A percentile compares a stretch with the other conserved stretches of the same genome.
phyloP scores from a whole-genome alignment of 805 yeast genomes.

The Starmerella tilneyi region DNA sequence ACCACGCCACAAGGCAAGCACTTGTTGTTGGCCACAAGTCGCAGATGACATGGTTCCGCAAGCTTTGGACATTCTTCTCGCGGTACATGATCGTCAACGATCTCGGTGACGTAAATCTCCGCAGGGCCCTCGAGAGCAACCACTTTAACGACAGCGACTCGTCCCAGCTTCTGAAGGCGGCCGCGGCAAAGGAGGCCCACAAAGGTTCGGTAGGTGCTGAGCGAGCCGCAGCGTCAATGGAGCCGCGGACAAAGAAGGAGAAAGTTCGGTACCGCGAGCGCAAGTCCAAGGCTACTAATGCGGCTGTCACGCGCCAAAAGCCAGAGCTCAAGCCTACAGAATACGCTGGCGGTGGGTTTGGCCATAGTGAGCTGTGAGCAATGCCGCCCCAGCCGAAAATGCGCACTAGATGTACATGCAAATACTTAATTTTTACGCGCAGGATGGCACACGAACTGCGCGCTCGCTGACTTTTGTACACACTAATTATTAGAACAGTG shows the following conservation, averaged over 20 bases:
- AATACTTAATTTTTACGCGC: no score
- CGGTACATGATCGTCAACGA: slow-evolving; percentile 72
- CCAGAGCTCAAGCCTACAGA: slow-evolving; percentile 7
- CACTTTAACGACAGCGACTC: slow-evolving; percentile 4
- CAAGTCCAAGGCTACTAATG: slow-evolving; percentile 1
- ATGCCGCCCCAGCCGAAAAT: background rate
- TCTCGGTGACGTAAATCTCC: slow-evolving; percentile 21
- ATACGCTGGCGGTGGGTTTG: background rate
- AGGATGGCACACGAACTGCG: no score
- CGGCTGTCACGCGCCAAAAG: slow-evolving; percentile 15
- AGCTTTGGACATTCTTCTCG: slow-evolving; percentile 72
- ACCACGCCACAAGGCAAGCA: slow-evolving; percentile 43
- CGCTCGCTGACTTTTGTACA: no score
- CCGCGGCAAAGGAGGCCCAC: slow-evolving; percentile 8
- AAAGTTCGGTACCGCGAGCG: slow-evolving; percentile 7
- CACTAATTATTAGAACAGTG: no score
- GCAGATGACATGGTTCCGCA: slow-evolving; percentile 93
- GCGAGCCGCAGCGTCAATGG: background rate
- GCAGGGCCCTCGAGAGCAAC: slow-evolving; percentile 8
- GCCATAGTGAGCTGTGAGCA: slow-evolving; percentile 8
- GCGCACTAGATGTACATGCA: no score
- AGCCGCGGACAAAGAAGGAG: background rate
- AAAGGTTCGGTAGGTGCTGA: slow-evolving; percentile 5
- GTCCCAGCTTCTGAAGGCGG: background rate
- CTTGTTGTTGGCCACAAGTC: slow-evolving; percentile 76